Evolutionary conservation across 345 rosid species (phyloP), one percentile per base, ranked within the genome.

Genomic region (Orychophragmus violaceus): DNA sequence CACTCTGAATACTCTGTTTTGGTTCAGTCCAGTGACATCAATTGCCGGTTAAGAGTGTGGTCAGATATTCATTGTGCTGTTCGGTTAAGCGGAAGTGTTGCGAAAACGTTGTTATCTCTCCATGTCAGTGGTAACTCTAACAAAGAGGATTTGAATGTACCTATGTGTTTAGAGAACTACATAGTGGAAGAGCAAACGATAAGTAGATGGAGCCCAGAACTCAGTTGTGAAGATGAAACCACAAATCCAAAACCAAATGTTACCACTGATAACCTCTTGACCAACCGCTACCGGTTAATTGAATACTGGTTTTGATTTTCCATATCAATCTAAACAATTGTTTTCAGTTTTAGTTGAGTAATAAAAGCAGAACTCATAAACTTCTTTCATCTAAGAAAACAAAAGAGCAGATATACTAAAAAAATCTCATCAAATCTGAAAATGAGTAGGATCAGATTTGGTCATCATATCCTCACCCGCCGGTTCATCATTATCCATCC

Each of bases 401-500:
- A 19, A 56, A 14, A n/a, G n/a, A n/a, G n/a, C n/a, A 7, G 9
- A 17, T 39, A 5, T 4, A 35, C 60, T 10, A n/a, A n/a, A 42
- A 52, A 36, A 52, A 13, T 29, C 6, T 44, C 28, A 18, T 66
- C 78, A 87, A 13, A 82, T 54, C 5, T 83, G 84, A 75, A 87
- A 62, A 79, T 75, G 67, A 63, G 93, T 83, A 7, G 99, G 99
- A 45, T 61, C 89, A 19, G 87, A 24, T 62, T 91, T 94, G 2
- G 87, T 83, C 93, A 91, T 90, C 70, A 80, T 80, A 8, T 96
- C 96, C 68, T 83, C 72, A 1, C 96, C 91, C 0, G 39, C 83
- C 28, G 96, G 79, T 65, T 94, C 99, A 5, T 87, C 84, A 5
- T 94, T 94, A 59, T 94, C 97, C 1, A 88, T 87, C 66, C 84